phyloP scores from a whole-genome alignment of 2,329 filamentous ascomycete genomes.

The Diaporthe amygdali region DNA sequence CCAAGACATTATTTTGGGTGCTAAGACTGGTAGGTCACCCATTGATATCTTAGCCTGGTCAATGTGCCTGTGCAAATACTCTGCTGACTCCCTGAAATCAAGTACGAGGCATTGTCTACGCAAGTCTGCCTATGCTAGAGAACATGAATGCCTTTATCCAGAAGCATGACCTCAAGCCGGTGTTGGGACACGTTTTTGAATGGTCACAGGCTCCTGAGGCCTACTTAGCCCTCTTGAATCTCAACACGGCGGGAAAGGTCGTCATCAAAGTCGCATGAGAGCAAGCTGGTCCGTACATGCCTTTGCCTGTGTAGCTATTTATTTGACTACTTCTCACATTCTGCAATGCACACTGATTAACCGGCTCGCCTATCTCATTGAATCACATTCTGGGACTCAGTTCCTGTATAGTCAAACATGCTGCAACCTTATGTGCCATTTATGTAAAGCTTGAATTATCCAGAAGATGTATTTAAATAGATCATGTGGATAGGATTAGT shows the following conservation, averaged over 20 bases:
- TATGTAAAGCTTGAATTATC: too few species aligned
- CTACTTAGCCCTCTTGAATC: neutral
- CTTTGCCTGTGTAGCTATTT: neutral
- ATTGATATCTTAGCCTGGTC: neutral
- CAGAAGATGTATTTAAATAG: too few species aligned
- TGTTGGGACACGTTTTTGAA: neutral
- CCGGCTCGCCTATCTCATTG: too few species aligned
- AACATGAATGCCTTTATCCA: neutral
- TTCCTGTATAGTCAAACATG: too few species aligned
- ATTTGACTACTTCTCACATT: neutral
- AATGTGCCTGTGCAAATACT: neutral
- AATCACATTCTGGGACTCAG: too few species aligned
- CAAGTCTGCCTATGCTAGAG: neutral
- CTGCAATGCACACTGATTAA: too few species aligned
- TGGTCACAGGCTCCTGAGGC: neutral
- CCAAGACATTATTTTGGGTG: neutral
- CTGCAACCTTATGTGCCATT: too few species aligned
- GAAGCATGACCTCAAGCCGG: neutral
- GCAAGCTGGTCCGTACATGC: neutral
- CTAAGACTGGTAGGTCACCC: neutral
- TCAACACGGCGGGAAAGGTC: neutral
- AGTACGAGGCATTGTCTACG: conserved; percentile 3
- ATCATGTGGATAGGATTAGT: too few species aligned
- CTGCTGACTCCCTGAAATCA: neutral
- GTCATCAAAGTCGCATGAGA: neutral